Evolutionary conservation across 345 rosid species (phyloP).

Genomic region (Garcia nutans): DNA sequence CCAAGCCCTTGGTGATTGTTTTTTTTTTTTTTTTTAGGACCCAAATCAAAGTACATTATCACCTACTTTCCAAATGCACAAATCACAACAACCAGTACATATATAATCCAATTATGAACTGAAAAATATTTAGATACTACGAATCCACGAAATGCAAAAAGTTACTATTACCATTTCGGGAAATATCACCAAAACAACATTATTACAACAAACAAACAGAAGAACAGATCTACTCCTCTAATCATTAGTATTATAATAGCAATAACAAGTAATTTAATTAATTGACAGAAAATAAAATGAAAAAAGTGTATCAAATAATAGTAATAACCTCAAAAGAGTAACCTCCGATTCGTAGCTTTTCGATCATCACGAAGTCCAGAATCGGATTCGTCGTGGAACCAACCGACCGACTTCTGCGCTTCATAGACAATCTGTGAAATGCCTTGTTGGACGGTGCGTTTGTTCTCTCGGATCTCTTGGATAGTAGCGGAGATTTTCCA

Average conservation of each 20-base stretch:
- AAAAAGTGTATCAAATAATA: no score
- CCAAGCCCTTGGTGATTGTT: no score
- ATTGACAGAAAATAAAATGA: background rate
- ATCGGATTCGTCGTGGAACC: constrained; percentile 73
- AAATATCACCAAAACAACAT: background rate
- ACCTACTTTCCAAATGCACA: no score
- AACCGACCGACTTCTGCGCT: constrained; percentile 76
- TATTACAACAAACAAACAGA: background rate
- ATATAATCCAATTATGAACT: background rate
- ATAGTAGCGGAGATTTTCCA: constrained; percentile 93
- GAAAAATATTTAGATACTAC: background rate
- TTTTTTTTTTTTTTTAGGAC: no score
- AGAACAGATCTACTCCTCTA: background rate
- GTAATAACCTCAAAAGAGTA: constrained; percentile 27
- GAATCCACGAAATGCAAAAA: background rate
- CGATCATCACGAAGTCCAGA: constrained; percentile 37
- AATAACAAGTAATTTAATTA: background rate
- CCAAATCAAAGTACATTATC: background rate
- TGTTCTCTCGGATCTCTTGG: constrained; percentile 83
- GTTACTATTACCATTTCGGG: background rate
- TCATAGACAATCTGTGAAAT: constrained; percentile 61
- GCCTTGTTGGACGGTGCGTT: constrained; percentile 79
- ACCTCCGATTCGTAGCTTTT: constrained; percentile 36
- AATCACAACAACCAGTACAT: no score
- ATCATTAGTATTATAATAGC: no score